Evolutionary conservation across 2,329 filamentous ascomycete genomes (phyloP).

Genomic region (Penicillium sp.): DNA sequence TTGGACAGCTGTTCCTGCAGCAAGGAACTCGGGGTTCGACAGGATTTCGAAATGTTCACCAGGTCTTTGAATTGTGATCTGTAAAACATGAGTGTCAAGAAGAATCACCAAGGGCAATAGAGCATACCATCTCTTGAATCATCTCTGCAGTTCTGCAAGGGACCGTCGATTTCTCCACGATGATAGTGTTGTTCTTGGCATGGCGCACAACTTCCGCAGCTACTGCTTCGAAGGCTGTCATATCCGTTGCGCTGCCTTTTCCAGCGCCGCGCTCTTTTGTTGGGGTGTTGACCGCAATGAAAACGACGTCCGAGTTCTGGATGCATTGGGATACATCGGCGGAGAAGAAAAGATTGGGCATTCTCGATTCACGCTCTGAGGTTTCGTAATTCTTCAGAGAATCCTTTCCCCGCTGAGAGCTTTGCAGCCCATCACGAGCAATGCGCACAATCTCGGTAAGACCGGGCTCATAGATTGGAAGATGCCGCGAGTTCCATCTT

Average conservation of each 20-base stretch:
- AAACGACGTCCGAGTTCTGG: conserved; percentile 66
- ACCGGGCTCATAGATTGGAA: conserved; percentile 28
- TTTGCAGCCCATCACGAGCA: conserved; percentile 10
- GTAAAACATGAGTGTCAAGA: not conserved
- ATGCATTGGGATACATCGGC: conserved; percentile 64
- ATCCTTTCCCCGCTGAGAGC: not conserved
- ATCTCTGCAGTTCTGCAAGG: conserved; percentile 71
- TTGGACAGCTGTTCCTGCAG: conserved; percentile 71
- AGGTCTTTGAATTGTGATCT: conserved; percentile 47
- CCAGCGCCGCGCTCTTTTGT: conserved; percentile 70
- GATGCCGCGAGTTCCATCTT: conserved; percentile 28
- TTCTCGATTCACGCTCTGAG: not conserved
- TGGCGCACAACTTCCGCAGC: conserved; percentile 65
- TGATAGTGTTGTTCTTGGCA: conserved; percentile 65
- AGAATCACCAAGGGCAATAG: not conserved
- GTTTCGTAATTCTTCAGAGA: not conserved
- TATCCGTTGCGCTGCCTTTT: conserved; percentile 68
- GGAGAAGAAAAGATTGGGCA: conserved; percentile 70
- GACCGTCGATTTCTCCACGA: conserved; percentile 80
- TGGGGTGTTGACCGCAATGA: conserved; percentile 76
- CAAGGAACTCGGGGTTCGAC: conserved; percentile 78
- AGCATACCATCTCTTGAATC: conserved; percentile 64
- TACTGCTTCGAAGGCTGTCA: conserved; percentile 69
- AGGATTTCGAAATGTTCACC: conserved; percentile 70
- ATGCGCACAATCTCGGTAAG: conserved; percentile 20